Percentiles rank a stretch among this genome's conserved stretches.
Conservation (phyloP, 768 basidiomycete species). For the Udeniomyces megalosporus region DNA sequence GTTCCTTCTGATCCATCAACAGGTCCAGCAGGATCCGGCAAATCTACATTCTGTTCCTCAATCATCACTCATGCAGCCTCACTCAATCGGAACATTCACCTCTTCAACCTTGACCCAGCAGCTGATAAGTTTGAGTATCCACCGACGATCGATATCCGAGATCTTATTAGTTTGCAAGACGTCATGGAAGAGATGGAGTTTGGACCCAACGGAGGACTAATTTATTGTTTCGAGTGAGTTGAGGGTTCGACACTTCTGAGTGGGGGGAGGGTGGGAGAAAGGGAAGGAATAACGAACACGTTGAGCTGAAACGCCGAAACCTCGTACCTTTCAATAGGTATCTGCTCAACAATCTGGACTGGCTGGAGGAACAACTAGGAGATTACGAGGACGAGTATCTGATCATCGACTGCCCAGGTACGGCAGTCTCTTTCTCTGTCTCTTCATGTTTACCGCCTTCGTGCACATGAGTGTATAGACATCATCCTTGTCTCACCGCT, state of each 20-base stretch:
- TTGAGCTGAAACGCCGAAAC: too few relatives aligned
- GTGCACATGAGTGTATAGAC: too few relatives aligned
- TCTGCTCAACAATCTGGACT: slow-evolving; percentile 90
- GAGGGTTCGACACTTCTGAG: not conserved
- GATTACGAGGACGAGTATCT: slow-evolving; percentile 89
- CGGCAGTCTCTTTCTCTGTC: not conserved
- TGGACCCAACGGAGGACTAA: slow-evolving; percentile 90
- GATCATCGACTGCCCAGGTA: slow-evolving; percentile 31
- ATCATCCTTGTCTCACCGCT: slow-evolving; percentile 40
- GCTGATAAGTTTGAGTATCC: slow-evolving; percentile 83
- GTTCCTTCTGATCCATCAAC: not conserved
- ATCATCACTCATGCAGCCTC: slow-evolving; percentile 77
- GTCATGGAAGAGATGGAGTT: slow-evolving; percentile 89
- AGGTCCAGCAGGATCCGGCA: slow-evolving; percentile 97
- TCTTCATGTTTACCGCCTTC: slow-evolving; percentile 23
- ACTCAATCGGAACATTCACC: slow-evolving; percentile 66
- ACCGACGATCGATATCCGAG: slow-evolving; percentile 82
- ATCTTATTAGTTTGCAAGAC: slow-evolving; percentile 80
- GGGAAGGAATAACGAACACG: not conserved
- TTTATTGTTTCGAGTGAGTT: slow-evolving; percentile 98
- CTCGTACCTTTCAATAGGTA: slow-evolving; percentile 47
- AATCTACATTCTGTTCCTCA: slow-evolving; percentile 79
- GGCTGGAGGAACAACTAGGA: slow-evolving; percentile 91
- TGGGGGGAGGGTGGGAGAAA: not conserved
- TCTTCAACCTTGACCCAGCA: slow-evolving; percentile 95